Base-by-base conservation (phyloP, 257 asterid genomes). In the Leptodermis oblonga region DNA sequence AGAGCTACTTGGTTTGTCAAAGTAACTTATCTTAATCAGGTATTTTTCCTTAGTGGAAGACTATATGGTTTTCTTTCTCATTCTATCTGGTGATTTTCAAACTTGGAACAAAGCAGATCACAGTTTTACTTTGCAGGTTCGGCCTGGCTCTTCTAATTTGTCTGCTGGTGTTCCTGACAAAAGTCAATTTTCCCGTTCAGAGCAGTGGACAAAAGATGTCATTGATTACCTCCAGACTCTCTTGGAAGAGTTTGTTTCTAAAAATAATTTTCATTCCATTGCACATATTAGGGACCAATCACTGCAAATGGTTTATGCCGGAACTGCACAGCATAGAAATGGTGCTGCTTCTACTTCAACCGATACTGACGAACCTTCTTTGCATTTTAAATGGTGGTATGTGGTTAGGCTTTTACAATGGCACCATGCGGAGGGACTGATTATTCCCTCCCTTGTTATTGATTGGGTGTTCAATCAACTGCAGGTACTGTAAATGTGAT, bases 1-100 rank as follows among this genome's bases (percentile, higher is more conserved):
- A 86, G 96, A 83, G 97, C 99, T 58, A 88, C 99, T 2, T 95
- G 99, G 99, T 95, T 91, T 82, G 84, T 95, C 77, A 95, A 92
- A 89, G 93, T 95, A 51, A 95, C 86, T 37, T 92, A 92, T 80
- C 98, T 95, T 64, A 95, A 95, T 86, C 99, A 92, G 99, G 99
- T 95, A 87, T 42, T 36, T 52, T 56, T 56, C 46, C 41, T n/a
- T 55, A 1, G 22, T 41, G 5, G 46, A 48, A 23, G 60, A 14
- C 3, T 1, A 42, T 10, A 25, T 23, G 65, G 48, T 51, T 70
- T 53, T 61, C 23, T 13, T 48, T 70, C 37, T 26, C 17, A 37
- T 62, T 68, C 70, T 46, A 15, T 70, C 67, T 59, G 72, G 55
- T 23, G 31, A 48, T 71, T 58, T 42, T 54, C 31, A 60, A 28